Evolutionary conservation across 495 filamentous ascomycete genomes (phyloP).

Genomic region (Rhypophila decipiens): DNA sequence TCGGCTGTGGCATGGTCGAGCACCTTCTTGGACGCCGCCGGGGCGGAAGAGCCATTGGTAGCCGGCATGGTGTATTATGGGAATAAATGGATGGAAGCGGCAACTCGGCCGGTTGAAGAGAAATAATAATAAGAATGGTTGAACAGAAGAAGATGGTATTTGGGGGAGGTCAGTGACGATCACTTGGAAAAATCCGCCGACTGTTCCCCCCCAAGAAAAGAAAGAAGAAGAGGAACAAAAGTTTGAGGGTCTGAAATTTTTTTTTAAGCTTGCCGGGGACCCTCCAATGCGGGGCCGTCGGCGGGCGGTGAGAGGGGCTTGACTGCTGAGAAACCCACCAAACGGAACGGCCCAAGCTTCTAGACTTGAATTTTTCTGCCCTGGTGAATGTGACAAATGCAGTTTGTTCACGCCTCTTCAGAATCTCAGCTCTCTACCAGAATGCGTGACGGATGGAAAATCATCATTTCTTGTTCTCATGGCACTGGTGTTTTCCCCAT

Average conservation of each 20-base stretch:
- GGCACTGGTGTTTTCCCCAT: too few species aligned
- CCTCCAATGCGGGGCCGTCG: not conserved
- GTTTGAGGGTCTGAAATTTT: slow-evolving; percentile 20
- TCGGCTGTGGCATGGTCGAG: slow-evolving; percentile 58
- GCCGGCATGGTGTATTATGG: slow-evolving; percentile 52
- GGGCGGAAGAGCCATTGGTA: slow-evolving; percentile 50
- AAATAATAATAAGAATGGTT: slow-evolving; percentile 1
- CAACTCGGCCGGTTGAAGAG: slow-evolving; percentile 1
- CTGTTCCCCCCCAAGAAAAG: slow-evolving; percentile 32
- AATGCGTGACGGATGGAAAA: too few species aligned
- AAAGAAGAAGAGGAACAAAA: slow-evolving; percentile 17
- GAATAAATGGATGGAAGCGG: not conserved
- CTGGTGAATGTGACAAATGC: too few species aligned
- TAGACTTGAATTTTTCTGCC: too few species aligned
- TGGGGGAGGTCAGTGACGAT: slow-evolving; percentile 27
- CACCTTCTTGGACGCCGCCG: slow-evolving; percentile 26
- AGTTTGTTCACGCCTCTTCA: too few species aligned
- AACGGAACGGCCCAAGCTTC: too few species aligned
- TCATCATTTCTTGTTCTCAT: too few species aligned
- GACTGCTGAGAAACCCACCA: too few species aligned
- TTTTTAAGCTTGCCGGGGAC: not conserved
- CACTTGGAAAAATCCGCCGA: slow-evolving; percentile 18
- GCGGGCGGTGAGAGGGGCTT: not conserved
- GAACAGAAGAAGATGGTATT: slow-evolving; percentile 4
- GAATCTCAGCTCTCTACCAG: too few species aligned